Percentiles rank a stretch among this genome's conserved stretches.
Evolutionary conservation across 192 early-diverging fungal species (phyloP).

Genomic region (Backusella luteola): DNA sequence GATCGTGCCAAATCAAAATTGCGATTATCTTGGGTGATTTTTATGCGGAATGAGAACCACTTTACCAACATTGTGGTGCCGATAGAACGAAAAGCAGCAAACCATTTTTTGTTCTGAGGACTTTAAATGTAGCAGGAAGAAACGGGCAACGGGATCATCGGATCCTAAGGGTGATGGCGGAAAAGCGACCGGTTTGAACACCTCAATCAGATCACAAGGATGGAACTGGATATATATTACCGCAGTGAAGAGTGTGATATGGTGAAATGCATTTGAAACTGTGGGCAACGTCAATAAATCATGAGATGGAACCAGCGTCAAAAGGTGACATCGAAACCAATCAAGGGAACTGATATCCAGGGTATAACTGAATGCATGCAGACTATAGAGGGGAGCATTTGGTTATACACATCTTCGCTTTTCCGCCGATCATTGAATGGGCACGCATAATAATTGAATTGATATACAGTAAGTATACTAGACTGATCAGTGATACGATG

Average conservation of each 20-base stretch:
- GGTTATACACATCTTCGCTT: not conserved
- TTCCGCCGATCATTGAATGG: not conserved
- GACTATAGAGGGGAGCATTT: not conserved
- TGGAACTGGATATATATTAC: not conserved
- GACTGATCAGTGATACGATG: no score
- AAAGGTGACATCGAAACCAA: not conserved
- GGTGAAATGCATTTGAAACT: not conserved
- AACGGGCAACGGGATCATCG: not conserved
- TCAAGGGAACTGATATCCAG: not conserved
- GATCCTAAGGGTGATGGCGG: not conserved
- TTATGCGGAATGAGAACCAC: not conserved
- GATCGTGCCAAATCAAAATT: not conserved
- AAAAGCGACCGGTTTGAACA: not conserved
- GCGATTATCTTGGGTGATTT: not conserved
- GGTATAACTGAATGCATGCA: not conserved
- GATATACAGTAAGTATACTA: not conserved
- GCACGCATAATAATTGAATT: not conserved
- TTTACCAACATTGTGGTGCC: not conserved
- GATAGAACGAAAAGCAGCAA: not conserved
- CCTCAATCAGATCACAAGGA: not conserved
- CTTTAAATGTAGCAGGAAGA: not conserved
- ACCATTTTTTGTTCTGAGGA: not conserved
- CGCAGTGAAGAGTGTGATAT: not conserved
- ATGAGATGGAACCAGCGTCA: not conserved
- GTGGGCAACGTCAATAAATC: not conserved